Percentiles rank a stretch among this genome's conserved stretches.
These are phyloP conservation scores for Fusarium devonianum DNA, from an alignment of 2,329 filamentous ascomycete species.

Conservation along the genomic window DNA sequence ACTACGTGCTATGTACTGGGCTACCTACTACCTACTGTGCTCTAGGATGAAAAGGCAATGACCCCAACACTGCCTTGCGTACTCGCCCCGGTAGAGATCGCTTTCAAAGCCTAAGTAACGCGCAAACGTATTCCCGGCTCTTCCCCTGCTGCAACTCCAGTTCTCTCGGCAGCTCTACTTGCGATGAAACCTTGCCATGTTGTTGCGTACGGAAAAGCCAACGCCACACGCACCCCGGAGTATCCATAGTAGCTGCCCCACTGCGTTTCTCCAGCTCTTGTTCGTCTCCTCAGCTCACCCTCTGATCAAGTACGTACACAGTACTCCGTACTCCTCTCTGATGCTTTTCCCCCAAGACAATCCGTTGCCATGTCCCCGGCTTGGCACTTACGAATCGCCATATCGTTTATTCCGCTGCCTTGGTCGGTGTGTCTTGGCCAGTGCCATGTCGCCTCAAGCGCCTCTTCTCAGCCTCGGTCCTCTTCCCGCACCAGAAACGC, in stretches of 20 bases:
- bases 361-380: conserved; percentile 34
- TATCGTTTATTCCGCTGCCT: conserved; percentile 25
- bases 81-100: too few species aligned
- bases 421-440: conserved; percentile 27
- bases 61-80: too few species aligned
- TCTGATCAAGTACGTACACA: too few species aligned
- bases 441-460: conserved; percentile 2
- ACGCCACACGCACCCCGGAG: conserved; percentile 22
- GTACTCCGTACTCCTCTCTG: neutral
- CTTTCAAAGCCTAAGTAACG: too few species aligned
- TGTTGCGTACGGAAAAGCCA: conserved; percentile 4
- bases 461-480: conserved; percentile 19
- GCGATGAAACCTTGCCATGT: neutral
- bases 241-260: neutral
- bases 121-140: neutral
- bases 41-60: too few species aligned
- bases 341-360: conserved; percentile 17
- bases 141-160: neutral
- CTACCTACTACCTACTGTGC: too few species aligned
- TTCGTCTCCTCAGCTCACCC: too few species aligned
- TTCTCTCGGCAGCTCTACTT: neutral
- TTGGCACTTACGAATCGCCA: conserved; percentile 28
- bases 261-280: neutral
- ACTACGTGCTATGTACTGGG: too few species aligned
- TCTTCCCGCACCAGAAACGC: neutral